A percentile compares a stretch with the other conserved stretches of the same genome.
Conservation (phyloP, 202 grass and related monocot species). For the Miscanthus sacchariflorus region DNA sequence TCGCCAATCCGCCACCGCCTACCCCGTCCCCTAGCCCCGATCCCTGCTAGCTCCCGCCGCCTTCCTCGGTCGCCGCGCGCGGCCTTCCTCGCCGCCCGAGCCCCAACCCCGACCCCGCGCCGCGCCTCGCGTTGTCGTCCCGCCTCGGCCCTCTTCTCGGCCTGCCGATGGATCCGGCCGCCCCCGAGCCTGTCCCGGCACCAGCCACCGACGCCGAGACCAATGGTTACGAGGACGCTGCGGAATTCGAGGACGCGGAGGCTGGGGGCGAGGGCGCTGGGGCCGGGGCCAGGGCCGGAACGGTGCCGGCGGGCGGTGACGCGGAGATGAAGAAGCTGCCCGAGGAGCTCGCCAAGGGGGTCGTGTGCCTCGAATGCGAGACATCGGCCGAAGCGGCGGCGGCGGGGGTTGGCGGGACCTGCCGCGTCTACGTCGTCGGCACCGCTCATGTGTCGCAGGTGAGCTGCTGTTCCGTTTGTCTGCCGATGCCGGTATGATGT, state of each 20-base stretch:
- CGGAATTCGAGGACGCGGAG: slow-evolving; percentile 39
- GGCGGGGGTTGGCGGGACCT: slow-evolving; percentile 47
- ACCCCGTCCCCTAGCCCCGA: neutral
- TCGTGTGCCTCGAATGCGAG: slow-evolving; percentile 74
- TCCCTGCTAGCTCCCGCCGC: neutral
- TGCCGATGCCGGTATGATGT: neutral
- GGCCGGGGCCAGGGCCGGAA: neutral
- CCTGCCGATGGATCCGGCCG: slow-evolving; percentile 59
- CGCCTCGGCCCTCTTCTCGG: slow-evolving; percentile 1
- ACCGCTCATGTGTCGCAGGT: slow-evolving; percentile 97
- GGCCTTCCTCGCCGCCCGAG: slow-evolving; percentile 9
- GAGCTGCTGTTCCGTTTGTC: neutral
- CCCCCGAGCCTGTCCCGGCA: slow-evolving; percentile 8
- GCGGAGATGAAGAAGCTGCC: slow-evolving; percentile 54
- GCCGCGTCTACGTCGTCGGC: slow-evolving; percentile 87
- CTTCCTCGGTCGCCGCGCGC: neutral
- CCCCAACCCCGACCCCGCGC: neutral
- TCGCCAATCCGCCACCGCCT: slow-evolving; percentile 32
- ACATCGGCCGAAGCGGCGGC: slow-evolving; percentile 61
- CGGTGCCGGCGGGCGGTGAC: neutral
- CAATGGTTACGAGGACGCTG: slow-evolving; percentile 30
- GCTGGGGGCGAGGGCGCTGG: neutral
- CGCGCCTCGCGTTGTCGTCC: neutral
- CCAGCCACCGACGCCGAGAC: slow-evolving; percentile 17
- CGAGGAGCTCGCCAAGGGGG: slow-evolving; percentile 73